Evolutionary conservation across 345 rosid species (phyloP).

Genomic region (Microcos paniculata): DNA sequence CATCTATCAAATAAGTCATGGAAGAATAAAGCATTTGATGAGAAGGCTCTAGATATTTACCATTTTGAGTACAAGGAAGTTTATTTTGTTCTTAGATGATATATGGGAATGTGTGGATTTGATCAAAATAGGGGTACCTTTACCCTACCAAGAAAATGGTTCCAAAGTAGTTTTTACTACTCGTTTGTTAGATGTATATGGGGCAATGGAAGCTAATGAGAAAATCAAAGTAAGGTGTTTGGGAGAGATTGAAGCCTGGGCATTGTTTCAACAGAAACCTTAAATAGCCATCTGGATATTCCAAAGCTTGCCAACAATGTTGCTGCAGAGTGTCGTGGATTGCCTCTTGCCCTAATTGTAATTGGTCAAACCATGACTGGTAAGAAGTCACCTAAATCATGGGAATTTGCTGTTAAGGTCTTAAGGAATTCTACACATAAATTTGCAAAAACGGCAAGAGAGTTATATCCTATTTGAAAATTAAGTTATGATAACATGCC

Average conservation of each 20-base stretch:
- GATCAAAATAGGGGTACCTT: constrained; percentile 1
- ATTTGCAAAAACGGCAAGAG: neutral
- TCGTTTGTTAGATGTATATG: neutral
- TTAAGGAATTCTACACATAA: neutral
- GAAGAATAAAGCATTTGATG: neutral
- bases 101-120: neutral
- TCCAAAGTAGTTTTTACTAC: constrained; percentile 6
- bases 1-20: neutral
- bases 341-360: constrained; percentile 23
- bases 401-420: neutral
- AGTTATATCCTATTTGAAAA: neutral
- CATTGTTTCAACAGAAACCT: constrained; percentile 32
- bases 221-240: constrained; percentile 30
- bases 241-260: constrained; percentile 31
- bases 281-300: constrained; percentile 1
- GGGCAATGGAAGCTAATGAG: neutral
- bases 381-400: neutral
- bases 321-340: constrained; percentile 8
- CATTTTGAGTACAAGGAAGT: neutral
- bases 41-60: neutral
- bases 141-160: neutral
- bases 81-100: constrained; percentile 14
- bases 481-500: constrained; percentile 5
- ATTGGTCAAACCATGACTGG: constrained; percentile 6
- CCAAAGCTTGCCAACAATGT: neutral